Evolutionary conservation across 495 filamentous ascomycete species (phyloP), one percentile per base, ranked within the genome.

Genomic region (Podospora didyma): DNA sequence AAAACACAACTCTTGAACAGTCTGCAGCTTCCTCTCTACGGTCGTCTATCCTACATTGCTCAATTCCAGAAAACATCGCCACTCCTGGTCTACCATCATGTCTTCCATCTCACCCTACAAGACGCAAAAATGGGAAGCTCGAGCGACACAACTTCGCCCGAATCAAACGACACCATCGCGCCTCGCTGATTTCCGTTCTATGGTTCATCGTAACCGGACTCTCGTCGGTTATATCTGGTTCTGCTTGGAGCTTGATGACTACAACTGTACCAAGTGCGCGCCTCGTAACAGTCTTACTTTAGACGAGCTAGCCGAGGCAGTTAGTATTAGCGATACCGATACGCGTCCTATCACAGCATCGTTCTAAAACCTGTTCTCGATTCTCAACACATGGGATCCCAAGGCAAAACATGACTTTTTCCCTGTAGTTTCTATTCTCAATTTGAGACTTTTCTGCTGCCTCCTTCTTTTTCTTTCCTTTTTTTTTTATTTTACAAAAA

Each of bases 61-160:
- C 20, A 17, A 46, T 34, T 35, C n/a, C 52, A 19, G 23, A 49
- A 26, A 49, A 49, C 46, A 49, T 49, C 49, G 17, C 52, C 17
- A 49, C 46, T 46, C 46, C 39, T 46, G 24, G 37, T 46, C 48
- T 57, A 51, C 55, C 34, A 57, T 39, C 49, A 61, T 62, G 54
- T 58, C 53, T 54, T 61, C 54, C 47, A 56, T 48, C 51, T 50
- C 51, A 60, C 48, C 46, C 35, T 49, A 39, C 60, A 60, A 62
- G 49, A 62, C 26, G 53, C 60, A 58, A 64, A 58, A 37, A 58
- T 54, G 53, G 58, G 49, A 63, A 62, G 14, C 46, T 76, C 55
- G 73, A 74, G 66, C 66, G 55, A 56, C 49, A 70, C 57, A 72
- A 64, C 59, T 74, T 73, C 67, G 62, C 63, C 62, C 65, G 68